Base-by-base conservation (phyloP, 2,329 filamentous ascomycete genomes). In the Colletotrichum eremochloae region DNA sequence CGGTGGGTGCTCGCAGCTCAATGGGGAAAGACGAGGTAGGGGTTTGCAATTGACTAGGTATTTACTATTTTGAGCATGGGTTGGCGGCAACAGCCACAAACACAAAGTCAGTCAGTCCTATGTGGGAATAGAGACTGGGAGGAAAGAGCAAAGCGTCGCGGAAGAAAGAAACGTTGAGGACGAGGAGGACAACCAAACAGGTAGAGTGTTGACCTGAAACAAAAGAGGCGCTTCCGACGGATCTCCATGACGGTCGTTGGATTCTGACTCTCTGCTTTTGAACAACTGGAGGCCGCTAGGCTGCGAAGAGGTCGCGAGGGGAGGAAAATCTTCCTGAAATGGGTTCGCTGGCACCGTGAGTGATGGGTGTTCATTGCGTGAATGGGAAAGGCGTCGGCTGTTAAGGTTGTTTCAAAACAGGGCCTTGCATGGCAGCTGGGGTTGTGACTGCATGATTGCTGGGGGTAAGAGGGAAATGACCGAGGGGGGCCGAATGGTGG, bases 371-470 rank as follows among this genome's bases (percentile, higher is more conserved):
- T 40, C 33, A 24, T 66, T 42, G 57, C 69, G 62, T 31, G 40
- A 60, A 72, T 31, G 20, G 53, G 65, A 52, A 57, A 68, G 55
- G 66, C 60, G 60, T 55, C 46, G 15, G 55, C 38, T 58, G 65
- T 72, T 72, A 72, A 69, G 66, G 69, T 72, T 72, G 69, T 72
- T 72, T 72, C 60, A 50, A 72, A 72, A 61, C 66, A n/a, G 66
- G 66, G 50, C 38, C 61, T 65, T 42, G 66, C 61, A 71, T 72
- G 66, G 69, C 53, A 61, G 63, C 57, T 33, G 58, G 50, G 66
- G 56, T 36, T 72, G 20, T 72, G 60, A 60, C 53, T 55, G 66
- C 60, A 33, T 24, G 66, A 64, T 50, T 63, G 58, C 66, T 48
- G 40, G 60, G 64, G 44, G 55, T 15, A 64, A 60, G 60, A 53